Evolutionary conservation across 2,329 filamentous ascomycete genomes (phyloP).

Genomic region (Cladobotryum mycophilum): DNA sequence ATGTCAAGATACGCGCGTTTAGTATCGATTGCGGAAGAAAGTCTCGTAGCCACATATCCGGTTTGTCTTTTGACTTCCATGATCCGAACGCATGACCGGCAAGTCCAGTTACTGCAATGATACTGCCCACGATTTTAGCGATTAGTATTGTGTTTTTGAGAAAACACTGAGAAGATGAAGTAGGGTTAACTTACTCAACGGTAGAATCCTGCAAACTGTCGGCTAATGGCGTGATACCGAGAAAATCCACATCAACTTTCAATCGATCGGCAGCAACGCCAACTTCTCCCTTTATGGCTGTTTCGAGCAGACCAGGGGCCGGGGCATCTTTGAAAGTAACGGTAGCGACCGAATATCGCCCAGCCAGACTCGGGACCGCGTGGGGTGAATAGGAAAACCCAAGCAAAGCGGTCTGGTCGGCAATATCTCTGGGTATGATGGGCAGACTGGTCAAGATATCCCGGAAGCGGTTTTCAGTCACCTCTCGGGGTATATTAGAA

Average conservation of each 20-base stretch:
- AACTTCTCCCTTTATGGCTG: background rate
- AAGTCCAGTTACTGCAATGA: constrained; percentile 25
- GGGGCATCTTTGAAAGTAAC: background rate
- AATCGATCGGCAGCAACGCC: background rate
- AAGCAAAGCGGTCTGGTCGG: background rate
- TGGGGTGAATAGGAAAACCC: background rate
- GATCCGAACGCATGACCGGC: constrained; percentile 24
- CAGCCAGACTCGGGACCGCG: background rate
- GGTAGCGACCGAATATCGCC: constrained; percentile 1
- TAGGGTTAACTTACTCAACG: too few relatives aligned
- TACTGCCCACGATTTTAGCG: constrained; percentile 8
- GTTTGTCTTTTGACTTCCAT: constrained; percentile 20
- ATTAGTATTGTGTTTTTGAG: too few relatives aligned
- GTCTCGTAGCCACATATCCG: constrained; percentile 25
- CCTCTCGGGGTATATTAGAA: background rate
- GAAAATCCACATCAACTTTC: background rate
- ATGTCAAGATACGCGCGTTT: constrained; percentile 20
- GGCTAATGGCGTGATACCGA: background rate
- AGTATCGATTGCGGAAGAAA: constrained; percentile 19
- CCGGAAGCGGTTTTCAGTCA: background rate
- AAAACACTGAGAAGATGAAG: too few relatives aligned
- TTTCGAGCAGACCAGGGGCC: background rate
- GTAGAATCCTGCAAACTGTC: background rate
- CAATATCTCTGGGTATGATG: background rate
- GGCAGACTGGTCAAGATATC: background rate